Conservation (phyloP, 2,329 filamentous ascomycete genomes). For the Bipolaris sorokiniana region DNA sequence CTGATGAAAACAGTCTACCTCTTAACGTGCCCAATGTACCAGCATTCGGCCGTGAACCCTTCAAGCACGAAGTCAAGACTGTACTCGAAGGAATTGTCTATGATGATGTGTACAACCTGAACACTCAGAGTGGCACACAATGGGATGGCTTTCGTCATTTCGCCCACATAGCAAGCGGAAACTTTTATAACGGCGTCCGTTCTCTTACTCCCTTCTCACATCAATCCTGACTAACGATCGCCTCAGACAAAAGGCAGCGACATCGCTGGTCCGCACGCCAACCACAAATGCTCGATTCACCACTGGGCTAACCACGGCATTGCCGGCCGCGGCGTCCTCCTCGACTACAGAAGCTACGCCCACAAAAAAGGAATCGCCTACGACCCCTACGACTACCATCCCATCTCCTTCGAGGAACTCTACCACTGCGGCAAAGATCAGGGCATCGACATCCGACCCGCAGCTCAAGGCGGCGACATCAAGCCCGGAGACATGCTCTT, state of each 20-base stretch:
- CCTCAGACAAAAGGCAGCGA: slow-evolving; percentile 49
- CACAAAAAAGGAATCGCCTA: slow-evolving; percentile 52
- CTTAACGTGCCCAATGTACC: slow-evolving; percentile 60
- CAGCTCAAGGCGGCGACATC: slow-evolving; percentile 61
- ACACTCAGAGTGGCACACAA: slow-evolving; percentile 55
- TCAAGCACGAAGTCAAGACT: slow-evolving; percentile 62
- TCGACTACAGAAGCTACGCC: slow-evolving; percentile 54
- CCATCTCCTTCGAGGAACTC: slow-evolving; percentile 56
- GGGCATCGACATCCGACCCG: slow-evolving; percentile 65
- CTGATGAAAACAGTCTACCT: slow-evolving; percentile 53
- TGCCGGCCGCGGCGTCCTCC: slow-evolving; percentile 52
- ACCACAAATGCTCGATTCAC: slow-evolving; percentile 55
- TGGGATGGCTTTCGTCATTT: slow-evolving; percentile 57
- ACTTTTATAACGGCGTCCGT: slow-evolving; percentile 51
- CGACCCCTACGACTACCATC: slow-evolving; percentile 51
- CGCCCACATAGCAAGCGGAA: slow-evolving; percentile 47
- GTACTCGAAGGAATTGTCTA: slow-evolving; percentile 47
- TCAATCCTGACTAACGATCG: neutral
- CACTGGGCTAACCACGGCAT: slow-evolving; percentile 55
- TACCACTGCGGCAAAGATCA: slow-evolving; percentile 65
- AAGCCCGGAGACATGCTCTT: slow-evolving; percentile 69
- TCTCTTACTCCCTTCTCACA: neutral
- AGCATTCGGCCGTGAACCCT: slow-evolving; percentile 59
- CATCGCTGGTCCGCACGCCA: slow-evolving; percentile 48
- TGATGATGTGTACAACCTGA: slow-evolving; percentile 53